Percentiles rank a stretch among this genome's conserved stretches.
These are phyloP conservation scores for Camellia oleifera DNA, from an alignment of 179 eudicot genomes.

Conservation along the genomic window DNA sequence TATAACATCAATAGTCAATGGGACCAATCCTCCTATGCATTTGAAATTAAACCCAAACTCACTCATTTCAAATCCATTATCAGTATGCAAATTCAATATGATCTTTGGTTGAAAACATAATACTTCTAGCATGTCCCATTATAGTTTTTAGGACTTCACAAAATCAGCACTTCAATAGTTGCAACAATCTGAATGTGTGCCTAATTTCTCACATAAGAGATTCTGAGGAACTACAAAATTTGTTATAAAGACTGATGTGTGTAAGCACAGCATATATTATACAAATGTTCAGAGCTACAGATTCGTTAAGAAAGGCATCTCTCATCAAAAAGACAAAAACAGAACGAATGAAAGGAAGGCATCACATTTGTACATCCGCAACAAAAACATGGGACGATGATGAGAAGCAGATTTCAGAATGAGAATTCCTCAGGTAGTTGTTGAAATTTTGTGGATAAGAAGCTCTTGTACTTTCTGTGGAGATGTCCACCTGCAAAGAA, in stretches of 20 bases:
- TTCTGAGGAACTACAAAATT: too few species aligned
- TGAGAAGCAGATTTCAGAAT: constrained; percentile 9
- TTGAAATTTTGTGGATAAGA: constrained; percentile 17
- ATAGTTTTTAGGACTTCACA: too few species aligned
- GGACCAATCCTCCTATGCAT: neutral
- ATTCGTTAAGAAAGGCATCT: too few species aligned
- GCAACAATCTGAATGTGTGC: neutral
- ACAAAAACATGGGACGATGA: neutral
- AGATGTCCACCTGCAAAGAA: constrained; percentile 25
- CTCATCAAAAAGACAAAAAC: too few species aligned
- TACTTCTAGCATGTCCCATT: too few species aligned
- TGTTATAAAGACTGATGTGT: too few species aligned
- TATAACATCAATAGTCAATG: neutral
- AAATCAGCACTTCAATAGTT: too few species aligned
- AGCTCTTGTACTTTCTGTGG: constrained; percentile 19
- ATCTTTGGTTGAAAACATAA: too few species aligned
- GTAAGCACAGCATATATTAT: too few species aligned
- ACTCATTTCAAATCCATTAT: neutral
- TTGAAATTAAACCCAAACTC: neutral
- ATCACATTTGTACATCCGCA: neutral
- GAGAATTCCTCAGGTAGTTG: constrained; percentile 23
- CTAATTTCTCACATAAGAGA: neutral
- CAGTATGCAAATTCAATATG: neutral
- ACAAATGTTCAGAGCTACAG: too few species aligned
- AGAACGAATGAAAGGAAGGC: too few species aligned